phyloP scores from a whole-genome alignment of 139 green algal species.

The Limnomonas spitsbergensis region DNA sequence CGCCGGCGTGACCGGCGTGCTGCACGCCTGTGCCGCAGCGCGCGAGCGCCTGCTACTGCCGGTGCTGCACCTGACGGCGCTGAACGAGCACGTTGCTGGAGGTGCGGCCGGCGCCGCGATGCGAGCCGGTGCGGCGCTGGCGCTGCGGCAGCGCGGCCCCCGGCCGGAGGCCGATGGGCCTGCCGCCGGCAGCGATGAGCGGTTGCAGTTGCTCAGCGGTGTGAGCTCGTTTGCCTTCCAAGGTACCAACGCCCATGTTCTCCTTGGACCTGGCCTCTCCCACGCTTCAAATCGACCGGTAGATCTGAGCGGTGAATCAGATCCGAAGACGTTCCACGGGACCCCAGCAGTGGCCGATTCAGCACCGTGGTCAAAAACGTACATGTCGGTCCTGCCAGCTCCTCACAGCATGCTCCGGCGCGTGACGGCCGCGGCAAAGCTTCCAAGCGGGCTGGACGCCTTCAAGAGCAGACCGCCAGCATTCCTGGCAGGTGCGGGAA shows the following conservation, averaged over 20 bases:
- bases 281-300: no score
- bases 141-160: background rate
- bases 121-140: background rate
- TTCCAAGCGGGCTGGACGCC: background rate
- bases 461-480: no score
- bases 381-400: constrained; percentile 40
- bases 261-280: no score
- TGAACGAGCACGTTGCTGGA: constrained; percentile 48
- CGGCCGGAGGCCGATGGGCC: background rate
- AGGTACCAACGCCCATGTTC: constrained; percentile 76
- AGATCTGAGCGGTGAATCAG: no score
- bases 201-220: constrained; percentile 28
- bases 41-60: constrained; percentile 18
- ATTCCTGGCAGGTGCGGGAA: no score
- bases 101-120: background rate
- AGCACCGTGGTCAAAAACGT: background rate
- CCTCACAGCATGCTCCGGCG: constrained; percentile 42
- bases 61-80: constrained; percentile 59
- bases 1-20: constrained; percentile 67
- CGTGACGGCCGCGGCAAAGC: background rate
- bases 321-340: no score
- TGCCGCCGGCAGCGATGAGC: background rate
- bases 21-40: constrained; percentile 39
- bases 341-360: no score
- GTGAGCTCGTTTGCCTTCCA: constrained; percentile 84